Evolutionary conservation across 805 yeast genomes (phyloP).

Genomic region (Kluyveromyces starmeri): DNA sequence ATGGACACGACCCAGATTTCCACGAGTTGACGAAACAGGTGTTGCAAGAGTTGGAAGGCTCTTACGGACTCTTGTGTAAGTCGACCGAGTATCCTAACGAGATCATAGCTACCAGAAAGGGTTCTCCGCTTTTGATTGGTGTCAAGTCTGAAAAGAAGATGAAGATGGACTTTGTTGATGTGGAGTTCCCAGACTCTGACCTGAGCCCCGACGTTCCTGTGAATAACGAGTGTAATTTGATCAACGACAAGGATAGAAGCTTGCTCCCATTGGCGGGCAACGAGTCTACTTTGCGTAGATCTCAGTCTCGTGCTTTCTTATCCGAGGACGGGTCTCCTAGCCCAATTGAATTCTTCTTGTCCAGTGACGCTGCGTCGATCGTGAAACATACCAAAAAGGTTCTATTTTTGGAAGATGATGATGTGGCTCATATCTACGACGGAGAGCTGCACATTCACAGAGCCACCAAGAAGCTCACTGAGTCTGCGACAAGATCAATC

Average conservation of each 20-base stretch:
- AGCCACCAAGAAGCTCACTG: constrained; percentile 78
- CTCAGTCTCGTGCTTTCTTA: constrained; percentile 93
- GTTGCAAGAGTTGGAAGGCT: constrained; percentile 88
- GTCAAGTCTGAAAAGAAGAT: constrained; percentile 92
- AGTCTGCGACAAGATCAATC: constrained; percentile 89
- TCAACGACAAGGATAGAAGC: constrained; percentile 18
- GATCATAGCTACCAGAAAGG: constrained; percentile 93
- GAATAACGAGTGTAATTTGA: constrained; percentile 15
- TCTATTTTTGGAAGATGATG: constrained; percentile 93
- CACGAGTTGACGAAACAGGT: constrained; percentile 89
- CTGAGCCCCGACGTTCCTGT: constrained; percentile 28
- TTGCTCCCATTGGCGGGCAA: constrained; percentile 50
- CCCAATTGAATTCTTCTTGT: constrained; percentile 91
- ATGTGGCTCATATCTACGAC: constrained; percentile 94
- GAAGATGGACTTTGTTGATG: constrained; percentile 97
- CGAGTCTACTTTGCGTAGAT: constrained; percentile 57
- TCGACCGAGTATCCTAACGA: constrained; percentile 92
- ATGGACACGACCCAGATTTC: constrained; percentile 77
- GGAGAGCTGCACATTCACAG: constrained; percentile 99
- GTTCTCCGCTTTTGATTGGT: constrained; percentile 95
- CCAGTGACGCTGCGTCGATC: constrained; percentile 96
- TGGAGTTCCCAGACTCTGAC: constrained; percentile 77
- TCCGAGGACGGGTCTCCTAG: constrained; percentile 88
- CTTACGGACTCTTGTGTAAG: constrained; percentile 91
- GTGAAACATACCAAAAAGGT: constrained; percentile 96